Base-by-base conservation (phyloP, 495 filamentous ascomycete species). In the Trichoderma gamsii region DNA sequence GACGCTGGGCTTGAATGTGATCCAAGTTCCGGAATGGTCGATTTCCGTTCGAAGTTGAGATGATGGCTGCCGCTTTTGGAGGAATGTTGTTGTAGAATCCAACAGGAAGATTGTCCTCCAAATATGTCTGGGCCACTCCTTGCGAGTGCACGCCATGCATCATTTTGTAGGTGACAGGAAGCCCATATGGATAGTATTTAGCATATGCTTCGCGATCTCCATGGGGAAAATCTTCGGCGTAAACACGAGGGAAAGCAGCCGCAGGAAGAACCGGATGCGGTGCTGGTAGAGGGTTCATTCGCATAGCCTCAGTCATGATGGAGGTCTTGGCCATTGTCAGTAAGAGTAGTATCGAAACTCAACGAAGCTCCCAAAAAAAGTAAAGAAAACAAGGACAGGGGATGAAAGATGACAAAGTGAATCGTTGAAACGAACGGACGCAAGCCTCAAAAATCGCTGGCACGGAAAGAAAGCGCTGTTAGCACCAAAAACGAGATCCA, bases 71-170 rank as follows among this genome's bases (percentile, higher is more conserved):
- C 3, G 73, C 69, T 4, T 69, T 61, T 0, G 25, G 1, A 0
- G 76, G 76, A 12, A 76, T 56, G 0, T 74, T 63, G 63, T 59
- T 72, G 70, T 78, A 83, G 67, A 79, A 76, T 0, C 41, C 35
- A 0, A 72, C 64, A 3, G 65, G 68, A 21, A 75, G 63, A 12
- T 35, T 35, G 25, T 68, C 29, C 38, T 63, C 23, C 46, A 70
- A 63, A 18, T 61, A 61, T 12, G 56, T 35, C 56, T 61, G 56
- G 23, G 56, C 56, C 23, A 61, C 56, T 18, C 56, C 56, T 9
- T 61, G 56, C 27, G 56, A 61, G 27, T 61, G 56, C 27, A 29
- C 56, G 9, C 56, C 56, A 32, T 61, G 25, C 27, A 61, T 61
- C 56, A 61, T 61, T 32, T 61, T 61, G 16, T 61, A 61, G 23